Percentiles rank a stretch among this genome's conserved stretches.
Evolutionary conservation across 2,329 filamentous ascomycete species (phyloP).

Genomic region (Aspergillus ustus): DNA sequence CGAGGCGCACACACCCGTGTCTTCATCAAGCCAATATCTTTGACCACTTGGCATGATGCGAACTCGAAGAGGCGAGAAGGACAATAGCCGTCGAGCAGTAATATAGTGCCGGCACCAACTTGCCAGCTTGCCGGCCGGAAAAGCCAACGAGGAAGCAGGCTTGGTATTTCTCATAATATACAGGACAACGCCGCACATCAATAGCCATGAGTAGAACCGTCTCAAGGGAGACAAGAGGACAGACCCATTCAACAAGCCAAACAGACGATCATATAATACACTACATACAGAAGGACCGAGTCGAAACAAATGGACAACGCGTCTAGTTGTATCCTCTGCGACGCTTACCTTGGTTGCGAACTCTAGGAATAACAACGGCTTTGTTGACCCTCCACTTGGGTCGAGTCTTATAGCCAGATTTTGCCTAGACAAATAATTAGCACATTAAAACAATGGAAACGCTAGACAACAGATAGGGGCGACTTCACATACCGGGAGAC

Average conservation of each 20-base stretch:
- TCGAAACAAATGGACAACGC: neutral
- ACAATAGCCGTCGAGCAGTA: neutral
- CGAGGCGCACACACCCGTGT: neutral
- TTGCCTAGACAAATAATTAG: slow-evolving; percentile 47
- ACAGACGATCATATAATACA: slow-evolving; percentile 26
- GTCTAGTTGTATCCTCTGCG: slow-evolving; percentile 65
- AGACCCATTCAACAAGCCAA: slow-evolving; percentile 14
- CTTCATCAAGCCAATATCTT: neutral
- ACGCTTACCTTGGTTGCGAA: slow-evolving; percentile 89
- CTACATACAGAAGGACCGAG: slow-evolving; percentile 7
- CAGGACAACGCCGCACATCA: slow-evolving; percentile 26
- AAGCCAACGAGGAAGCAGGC: neutral
- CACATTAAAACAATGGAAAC: slow-evolving; percentile 16
- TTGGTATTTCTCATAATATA: slow-evolving; percentile 24
- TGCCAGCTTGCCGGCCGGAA: neutral
- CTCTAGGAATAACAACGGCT: slow-evolving; percentile 81
- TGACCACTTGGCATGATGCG: neutral
- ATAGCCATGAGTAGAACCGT: neutral
- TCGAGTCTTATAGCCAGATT: slow-evolving; percentile 81
- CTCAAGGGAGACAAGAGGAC: slow-evolving; percentile 7
- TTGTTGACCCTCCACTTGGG: slow-evolving; percentile 88
- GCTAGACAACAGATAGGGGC: slow-evolving; percentile 1
- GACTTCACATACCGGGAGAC: slow-evolving; percentile 75
- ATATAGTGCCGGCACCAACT: neutral
- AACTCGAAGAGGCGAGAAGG: neutral